Base-by-base conservation (phyloP, 352 stramenopile genomes). In the Plasmopara muralis region DNA sequence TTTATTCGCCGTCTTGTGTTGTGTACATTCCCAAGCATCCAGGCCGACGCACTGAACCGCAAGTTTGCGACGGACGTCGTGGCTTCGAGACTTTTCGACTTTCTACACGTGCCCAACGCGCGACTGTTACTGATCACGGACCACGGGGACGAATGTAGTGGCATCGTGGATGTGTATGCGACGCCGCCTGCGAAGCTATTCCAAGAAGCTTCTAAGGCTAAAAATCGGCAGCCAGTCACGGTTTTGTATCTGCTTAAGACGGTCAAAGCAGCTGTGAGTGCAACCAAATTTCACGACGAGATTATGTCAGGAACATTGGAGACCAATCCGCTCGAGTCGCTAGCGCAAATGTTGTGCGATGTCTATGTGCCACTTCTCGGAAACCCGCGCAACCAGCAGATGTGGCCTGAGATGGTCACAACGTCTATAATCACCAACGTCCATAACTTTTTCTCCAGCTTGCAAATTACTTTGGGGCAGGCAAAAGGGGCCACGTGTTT, bases 401-500 rank as follows among this genome's bases (percentile, higher is more conserved):
- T 73, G 62, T 92, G 83, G 79, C 80, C 77, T 9, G 81, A 92
- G 60, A 89, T 91, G 72, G 81, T 89, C 38, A 80, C 81, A 4
- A 74, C 75, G 7, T 89, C 79, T 16, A 71, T 93, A 37, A 71
- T 89, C 38, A 79, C 70, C 62, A 89, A 89, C 37, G 62, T 89
- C 1, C 77, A 90, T 45, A 68, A 72, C 31, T 92, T 92, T 60
- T 89, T 84, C 48, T 88, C 79, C 7, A 92, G 74, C 31, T 40
- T 96, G 8, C 83, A 95, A 64, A 96, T 96, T 64, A 95, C 80
- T 0, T 66, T 92, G 9, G 87, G 87, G 2, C 83, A 95, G 53
- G 90, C 87, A 13, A 72, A 84, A 25, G 87, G 87, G 0, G 73
- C 71, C 4, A 95, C 87, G 28, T 92, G 79, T 57, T 66, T 96